phyloP scores from a whole-genome alignment of 2,329 filamentous ascomycete species.

The Scedosporium dehoogii region DNA sequence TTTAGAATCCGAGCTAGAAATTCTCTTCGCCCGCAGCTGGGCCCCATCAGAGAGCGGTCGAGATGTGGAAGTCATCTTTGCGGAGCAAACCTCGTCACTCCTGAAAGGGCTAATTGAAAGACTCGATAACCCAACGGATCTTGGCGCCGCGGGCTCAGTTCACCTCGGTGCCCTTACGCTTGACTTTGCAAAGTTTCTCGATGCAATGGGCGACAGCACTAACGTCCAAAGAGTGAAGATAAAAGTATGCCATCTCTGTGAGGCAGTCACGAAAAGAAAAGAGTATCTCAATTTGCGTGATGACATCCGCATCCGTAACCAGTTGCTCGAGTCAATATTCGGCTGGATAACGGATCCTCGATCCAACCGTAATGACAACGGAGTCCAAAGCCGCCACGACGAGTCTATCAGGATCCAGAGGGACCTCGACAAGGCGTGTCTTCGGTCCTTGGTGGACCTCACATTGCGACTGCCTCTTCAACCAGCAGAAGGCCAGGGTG shows the following conservation, averaged over 20 bases:
- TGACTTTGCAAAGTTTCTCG: conserved; percentile 58
- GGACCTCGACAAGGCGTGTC: conserved; percentile 56
- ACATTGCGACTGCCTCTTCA: conserved; percentile 58
- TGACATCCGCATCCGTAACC: conserved; percentile 59
- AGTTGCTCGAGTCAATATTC: conserved; percentile 57
- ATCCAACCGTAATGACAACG: conserved; percentile 34
- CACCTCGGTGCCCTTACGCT: conserved; percentile 54
- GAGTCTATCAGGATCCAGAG: conserved; percentile 49
- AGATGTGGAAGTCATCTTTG: conserved; percentile 55
- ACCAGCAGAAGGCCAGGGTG: conserved; percentile 53
- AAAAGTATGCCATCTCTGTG: conserved; percentile 57
- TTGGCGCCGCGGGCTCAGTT: conserved; percentile 51
- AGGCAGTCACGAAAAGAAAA: conserved; percentile 55
- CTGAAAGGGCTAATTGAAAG: conserved; percentile 54
- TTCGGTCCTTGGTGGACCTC: conserved; percentile 54
- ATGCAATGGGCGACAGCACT: conserved; percentile 44
- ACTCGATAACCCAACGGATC: conserved; percentile 52
- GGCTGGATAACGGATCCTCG: conserved; percentile 57
- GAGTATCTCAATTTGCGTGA: conserved; percentile 59
- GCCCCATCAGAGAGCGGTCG: conserved; percentile 40
- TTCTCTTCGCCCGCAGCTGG: conserved; percentile 48
- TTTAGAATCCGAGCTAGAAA: conserved; percentile 54
- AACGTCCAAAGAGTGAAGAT: conserved; percentile 55
- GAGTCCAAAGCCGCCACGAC: conserved; percentile 38
- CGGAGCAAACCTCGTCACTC: conserved; percentile 56